Evolutionary conservation across 192 early-diverging fungal genomes (phyloP).

Genomic region (Coemansia sp.): DNA sequence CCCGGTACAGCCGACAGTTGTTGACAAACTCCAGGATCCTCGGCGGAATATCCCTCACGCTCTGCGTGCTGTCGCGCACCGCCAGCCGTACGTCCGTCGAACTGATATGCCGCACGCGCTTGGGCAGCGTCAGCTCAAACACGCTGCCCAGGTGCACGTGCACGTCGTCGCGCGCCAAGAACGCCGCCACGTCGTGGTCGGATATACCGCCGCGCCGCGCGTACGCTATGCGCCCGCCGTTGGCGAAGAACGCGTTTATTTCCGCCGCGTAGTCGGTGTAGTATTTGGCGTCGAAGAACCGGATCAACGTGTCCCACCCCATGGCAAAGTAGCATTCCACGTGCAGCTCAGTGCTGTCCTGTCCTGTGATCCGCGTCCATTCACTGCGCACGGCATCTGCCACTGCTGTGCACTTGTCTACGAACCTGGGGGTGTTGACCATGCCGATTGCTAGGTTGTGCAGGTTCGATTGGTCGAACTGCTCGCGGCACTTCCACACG

Average conservation of each 20-base stretch:
- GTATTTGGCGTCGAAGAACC: slow-evolving; percentile 75
- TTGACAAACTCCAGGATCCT: slow-evolving; percentile 46
- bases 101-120: slow-evolving; percentile 43
- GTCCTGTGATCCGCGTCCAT: slow-evolving; percentile 8
- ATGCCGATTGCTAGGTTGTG: slow-evolving; percentile 57
- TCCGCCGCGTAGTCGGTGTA: slow-evolving; percentile 54
- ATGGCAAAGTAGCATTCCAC: slow-evolving; percentile 63
- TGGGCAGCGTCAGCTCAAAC: slow-evolving; percentile 43
- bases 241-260: slow-evolving; percentile 60
- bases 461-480: slow-evolving; percentile 30
- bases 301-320: slow-evolving; percentile 77
- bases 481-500: slow-evolving; percentile 29
- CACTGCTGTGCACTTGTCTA: slow-evolving; percentile 59
- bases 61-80: slow-evolving; percentile 32
- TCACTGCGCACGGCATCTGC: slow-evolving; percentile 13
- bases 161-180: slow-evolving; percentile 26
- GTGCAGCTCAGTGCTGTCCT: background rate
- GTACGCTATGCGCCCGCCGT: slow-evolving; percentile 42
- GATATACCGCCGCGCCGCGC: slow-evolving; percentile 33
- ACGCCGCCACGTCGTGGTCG: slow-evolving; percentile 32
- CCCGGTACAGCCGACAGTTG: slow-evolving; percentile 33
- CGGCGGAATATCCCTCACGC: slow-evolving; percentile 44
- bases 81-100: slow-evolving; percentile 38
- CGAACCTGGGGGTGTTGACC: slow-evolving; percentile 61
- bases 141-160: slow-evolving; percentile 20